phyloP scores from a whole-genome alignment of 331 rosid genomes.

The Rhamnella rubrinervis region DNA sequence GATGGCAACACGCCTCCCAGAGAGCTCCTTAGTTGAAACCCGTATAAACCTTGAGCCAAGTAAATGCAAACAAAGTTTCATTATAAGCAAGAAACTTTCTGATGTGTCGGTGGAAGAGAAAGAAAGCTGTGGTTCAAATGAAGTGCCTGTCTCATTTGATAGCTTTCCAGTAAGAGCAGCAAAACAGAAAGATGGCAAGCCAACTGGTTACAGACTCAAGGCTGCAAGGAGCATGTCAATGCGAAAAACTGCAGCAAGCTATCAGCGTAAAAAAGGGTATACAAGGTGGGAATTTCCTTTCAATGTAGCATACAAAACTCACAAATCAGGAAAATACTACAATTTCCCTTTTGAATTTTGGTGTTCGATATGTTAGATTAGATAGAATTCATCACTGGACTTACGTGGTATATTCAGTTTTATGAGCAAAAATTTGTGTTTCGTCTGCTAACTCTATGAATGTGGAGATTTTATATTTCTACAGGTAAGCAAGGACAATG shows the following conservation, averaged over 20 bases:
- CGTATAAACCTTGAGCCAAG: conserved; percentile 39
- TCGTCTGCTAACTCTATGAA: neutral
- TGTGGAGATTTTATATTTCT: conserved; percentile 12
- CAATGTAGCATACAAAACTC: neutral
- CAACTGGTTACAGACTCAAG: conserved; percentile 39
- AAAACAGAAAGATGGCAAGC: conserved; percentile 33
- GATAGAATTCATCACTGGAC: too few relatives aligned
- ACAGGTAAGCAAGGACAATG: conserved; percentile 47
- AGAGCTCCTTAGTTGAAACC: conserved; percentile 52
- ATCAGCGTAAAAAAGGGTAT: conserved; percentile 41
- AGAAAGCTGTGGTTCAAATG: conserved; percentile 97
- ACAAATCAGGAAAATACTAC: neutral
- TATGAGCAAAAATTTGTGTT: neutral
- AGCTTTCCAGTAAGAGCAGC: conserved; percentile 38
- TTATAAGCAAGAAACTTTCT: conserved; percentile 40
- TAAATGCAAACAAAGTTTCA: conserved; percentile 30
- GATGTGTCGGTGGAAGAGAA: conserved; percentile 68
- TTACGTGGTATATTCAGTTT: neutral
- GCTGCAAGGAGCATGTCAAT: conserved; percentile 48
- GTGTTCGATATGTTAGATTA: neutral
- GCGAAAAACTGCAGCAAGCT: conserved; percentile 58
- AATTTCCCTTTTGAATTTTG: neutral
- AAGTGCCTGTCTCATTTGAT: conserved; percentile 58
- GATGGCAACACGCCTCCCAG: conserved; percentile 96
- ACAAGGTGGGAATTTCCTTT: conserved; percentile 39